phyloP scores from a whole-genome alignment of 352 stramenopile species.

The Pythium volutum region DNA sequence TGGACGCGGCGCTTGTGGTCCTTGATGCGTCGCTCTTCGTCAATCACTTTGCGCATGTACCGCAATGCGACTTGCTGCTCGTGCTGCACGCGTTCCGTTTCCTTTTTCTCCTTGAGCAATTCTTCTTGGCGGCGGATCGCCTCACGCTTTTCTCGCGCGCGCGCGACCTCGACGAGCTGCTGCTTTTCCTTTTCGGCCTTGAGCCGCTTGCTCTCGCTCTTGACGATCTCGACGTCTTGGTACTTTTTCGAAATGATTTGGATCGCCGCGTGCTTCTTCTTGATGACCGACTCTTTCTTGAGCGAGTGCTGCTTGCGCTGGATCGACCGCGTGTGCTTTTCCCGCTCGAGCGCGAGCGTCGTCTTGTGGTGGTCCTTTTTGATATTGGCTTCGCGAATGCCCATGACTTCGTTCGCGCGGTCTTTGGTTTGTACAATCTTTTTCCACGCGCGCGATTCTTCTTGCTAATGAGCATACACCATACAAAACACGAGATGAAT shows the following conservation, averaged over 20 bases:
- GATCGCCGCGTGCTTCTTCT: slow-evolving; percentile 72
- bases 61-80: slow-evolving; percentile 45
- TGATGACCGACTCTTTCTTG: slow-evolving; percentile 73
- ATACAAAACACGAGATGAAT: neutral
- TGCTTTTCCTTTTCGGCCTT: slow-evolving; percentile 58
- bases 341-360: slow-evolving; percentile 34
- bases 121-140: slow-evolving; percentile 55
- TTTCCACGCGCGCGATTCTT: slow-evolving; percentile 75
- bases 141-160: slow-evolving; percentile 52
- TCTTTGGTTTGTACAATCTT: slow-evolving; percentile 81
- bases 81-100: slow-evolving; percentile 39
- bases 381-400: slow-evolving; percentile 51
- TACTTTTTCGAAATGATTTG: slow-evolving; percentile 74
- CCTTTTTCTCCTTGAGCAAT: slow-evolving; percentile 48
- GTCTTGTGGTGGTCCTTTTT: slow-evolving; percentile 48
- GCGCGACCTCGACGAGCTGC: slow-evolving; percentile 49
- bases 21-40: slow-evolving; percentile 56
- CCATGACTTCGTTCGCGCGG: slow-evolving; percentile 63
- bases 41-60: slow-evolving; percentile 61
- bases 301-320: slow-evolving; percentile 58
- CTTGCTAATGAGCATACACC: slow-evolving; percentile 55
- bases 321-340: slow-evolving; percentile 40
- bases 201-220: slow-evolving; percentile 58
- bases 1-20: slow-evolving; percentile 52
- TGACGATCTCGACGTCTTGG: slow-evolving; percentile 75